phyloP scores from a whole-genome alignment of 257 asterid species.

The Lycium barbarum region DNA sequence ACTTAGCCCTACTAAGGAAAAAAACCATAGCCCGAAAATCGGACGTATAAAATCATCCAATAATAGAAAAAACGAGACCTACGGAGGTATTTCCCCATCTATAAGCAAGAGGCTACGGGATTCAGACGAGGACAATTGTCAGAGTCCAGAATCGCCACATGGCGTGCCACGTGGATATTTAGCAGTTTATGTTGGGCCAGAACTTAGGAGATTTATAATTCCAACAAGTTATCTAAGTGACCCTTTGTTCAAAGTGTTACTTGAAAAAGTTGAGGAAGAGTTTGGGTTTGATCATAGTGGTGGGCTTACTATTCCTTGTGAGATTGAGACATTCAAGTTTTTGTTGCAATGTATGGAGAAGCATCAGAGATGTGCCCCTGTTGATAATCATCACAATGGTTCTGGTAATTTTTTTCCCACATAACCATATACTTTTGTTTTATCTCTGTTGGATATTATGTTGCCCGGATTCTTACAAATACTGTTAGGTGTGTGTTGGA shows the following conservation, averaged over 20 bases:
- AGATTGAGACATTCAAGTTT: slow-evolving; percentile 53
- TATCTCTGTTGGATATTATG: neutral
- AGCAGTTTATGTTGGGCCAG: slow-evolving; percentile 57
- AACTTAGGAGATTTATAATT: slow-evolving; percentile 63
- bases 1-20: slow-evolving; percentile 41
- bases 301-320: slow-evolving; percentile 75
- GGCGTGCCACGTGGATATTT: slow-evolving; percentile 51
- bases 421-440: neutral
- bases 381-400: neutral
- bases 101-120: slow-evolving; percentile 43
- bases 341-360: slow-evolving; percentile 51
- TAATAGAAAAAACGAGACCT: no score
- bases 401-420: slow-evolving; percentile 26
- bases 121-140: slow-evolving; percentile 49
- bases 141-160: slow-evolving; percentile 46
- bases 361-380: slow-evolving; percentile 40
- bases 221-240: slow-evolving; percentile 66
- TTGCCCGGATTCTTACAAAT: neutral
- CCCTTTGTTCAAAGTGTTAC: slow-evolving; percentile 61
- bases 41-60: neutral
- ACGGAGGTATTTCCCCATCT: slow-evolving; percentile 48
- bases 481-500: neutral
- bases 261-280: slow-evolving; percentile 77
- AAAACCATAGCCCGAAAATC: neutral
- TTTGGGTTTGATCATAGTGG: slow-evolving; percentile 84